A percentile compares a stretch with the other conserved stretches of the same genome.
These are phyloP conservation scores for Erodium moschatum DNA, from an alignment of 441 rosid species.

Conservation along the genomic window DNA sequence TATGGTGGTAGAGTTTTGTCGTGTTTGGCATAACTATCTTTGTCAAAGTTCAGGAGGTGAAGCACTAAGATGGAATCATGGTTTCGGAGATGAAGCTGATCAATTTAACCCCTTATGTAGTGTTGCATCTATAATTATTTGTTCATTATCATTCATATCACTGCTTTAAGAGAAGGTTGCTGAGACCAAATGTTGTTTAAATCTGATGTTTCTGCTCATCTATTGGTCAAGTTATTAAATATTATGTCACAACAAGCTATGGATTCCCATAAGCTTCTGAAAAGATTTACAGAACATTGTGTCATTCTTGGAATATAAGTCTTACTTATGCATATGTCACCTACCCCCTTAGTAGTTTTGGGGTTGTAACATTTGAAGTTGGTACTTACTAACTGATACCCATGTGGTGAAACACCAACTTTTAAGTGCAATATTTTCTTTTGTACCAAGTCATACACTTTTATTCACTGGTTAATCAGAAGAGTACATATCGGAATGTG, in stretches of 20 bases:
- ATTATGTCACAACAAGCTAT: neutral
- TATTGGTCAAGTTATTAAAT: neutral
- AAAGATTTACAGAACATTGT: neutral
- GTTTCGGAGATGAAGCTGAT: neutral
- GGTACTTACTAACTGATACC: too few species aligned
- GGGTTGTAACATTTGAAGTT: too few species aligned
- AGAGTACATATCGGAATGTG: neutral
- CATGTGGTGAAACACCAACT: too few species aligned
- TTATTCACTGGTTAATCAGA: neutral
- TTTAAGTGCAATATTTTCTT: too few species aligned
- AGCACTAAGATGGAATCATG: neutral
- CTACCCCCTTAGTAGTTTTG: too few species aligned
- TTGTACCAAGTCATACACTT: neutral
- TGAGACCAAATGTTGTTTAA: neutral
- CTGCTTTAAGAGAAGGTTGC: neutral
- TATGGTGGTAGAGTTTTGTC: neutral
- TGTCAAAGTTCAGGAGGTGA: neutral
- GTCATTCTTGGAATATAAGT: too few species aligned
- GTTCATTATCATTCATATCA: neutral
- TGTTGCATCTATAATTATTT: neutral
- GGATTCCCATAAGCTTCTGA: neutral
- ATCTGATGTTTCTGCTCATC: neutral
- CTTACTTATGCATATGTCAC: too few species aligned
- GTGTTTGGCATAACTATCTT: neutral
- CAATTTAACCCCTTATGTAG: neutral